Evolutionary conservation across 495 filamentous ascomycete genomes (phyloP).

Genomic region (Podospora anserina): DNA sequence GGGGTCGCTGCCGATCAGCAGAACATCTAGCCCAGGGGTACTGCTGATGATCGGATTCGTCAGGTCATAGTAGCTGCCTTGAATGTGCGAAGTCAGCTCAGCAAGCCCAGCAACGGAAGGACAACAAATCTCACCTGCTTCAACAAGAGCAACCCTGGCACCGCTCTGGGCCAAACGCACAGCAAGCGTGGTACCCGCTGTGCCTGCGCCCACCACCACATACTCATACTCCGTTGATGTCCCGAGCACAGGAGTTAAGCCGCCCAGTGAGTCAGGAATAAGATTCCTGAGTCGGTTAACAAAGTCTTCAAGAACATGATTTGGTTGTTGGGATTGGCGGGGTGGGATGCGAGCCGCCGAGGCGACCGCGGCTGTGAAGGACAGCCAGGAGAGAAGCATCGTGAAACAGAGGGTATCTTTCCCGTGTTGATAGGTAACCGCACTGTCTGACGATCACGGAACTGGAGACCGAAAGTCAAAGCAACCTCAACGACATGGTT

Average conservation of each 20-base stretch:
- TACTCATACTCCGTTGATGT: conserved; percentile 7
- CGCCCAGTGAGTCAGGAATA: conserved; percentile 6
- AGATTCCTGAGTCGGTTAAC: not conserved
- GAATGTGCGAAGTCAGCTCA: not conserved
- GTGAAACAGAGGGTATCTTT: not conserved
- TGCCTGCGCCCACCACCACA: conserved; percentile 13
- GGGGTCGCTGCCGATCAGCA: conserved; percentile 6
- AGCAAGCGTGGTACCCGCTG: conserved; percentile 8
- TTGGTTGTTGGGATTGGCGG: conserved; percentile 2
- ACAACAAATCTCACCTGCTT: conserved; percentile 4
- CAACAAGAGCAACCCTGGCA: conserved; percentile 10
- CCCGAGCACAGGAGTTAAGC: conserved; percentile 4
- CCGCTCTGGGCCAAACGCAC: conserved; percentile 11
- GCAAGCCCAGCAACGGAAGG: not conserved
- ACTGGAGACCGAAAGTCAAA: not conserved
- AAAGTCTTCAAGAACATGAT: not conserved
- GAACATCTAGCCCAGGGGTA: conserved; percentile 12
- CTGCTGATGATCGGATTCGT: conserved; percentile 13
- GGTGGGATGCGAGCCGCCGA: conserved; percentile 5
- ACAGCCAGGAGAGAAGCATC: conserved; percentile 4
- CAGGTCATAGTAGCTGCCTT: conserved; percentile 11
- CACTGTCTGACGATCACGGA: not conserved
- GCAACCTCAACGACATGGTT: not conserved
- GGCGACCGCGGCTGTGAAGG: not conserved
- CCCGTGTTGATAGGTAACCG: too few relatives aligned